Evolutionary conservation across 2,329 filamentous ascomycete species (phyloP).

Genomic region (Aureobasidium sp.): DNA sequence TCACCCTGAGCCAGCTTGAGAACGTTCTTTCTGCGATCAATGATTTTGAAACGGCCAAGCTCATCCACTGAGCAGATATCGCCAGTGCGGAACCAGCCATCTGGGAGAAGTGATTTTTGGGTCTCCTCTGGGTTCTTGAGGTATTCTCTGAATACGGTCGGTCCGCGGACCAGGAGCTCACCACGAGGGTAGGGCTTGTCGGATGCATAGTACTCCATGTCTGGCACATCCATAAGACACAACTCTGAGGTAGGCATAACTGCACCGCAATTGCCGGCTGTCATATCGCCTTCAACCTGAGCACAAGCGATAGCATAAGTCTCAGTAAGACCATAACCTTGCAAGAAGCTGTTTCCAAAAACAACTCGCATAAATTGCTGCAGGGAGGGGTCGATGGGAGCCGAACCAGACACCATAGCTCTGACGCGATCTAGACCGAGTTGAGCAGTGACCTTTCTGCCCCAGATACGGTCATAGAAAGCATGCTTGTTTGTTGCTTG

Average conservation of each 20-base stretch:
- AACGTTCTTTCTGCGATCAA: constrained; percentile 98
- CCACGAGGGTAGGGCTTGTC: constrained; percentile 88
- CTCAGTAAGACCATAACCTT: constrained; percentile 93
- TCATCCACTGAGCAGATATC: constrained; percentile 84
- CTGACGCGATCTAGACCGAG: constrained; percentile 69
- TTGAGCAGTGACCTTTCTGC: constrained; percentile 74
- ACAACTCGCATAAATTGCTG: constrained; percentile 84
- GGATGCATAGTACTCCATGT: constrained; percentile 84
- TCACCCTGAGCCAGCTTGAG: constrained; percentile 96
- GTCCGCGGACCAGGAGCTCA: constrained; percentile 77
- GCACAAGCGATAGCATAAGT: constrained; percentile 71
- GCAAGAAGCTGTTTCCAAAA: constrained; percentile 69
- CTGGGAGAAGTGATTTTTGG: constrained; percentile 67
- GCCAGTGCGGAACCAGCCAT: constrained; percentile 96
- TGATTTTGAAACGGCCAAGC: constrained; percentile 80
- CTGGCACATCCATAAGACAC: constrained; percentile 79
- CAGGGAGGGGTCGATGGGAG: constrained; percentile 80
- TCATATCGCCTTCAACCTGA: constrained; percentile 65
- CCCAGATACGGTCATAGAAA: constrained; percentile 82
- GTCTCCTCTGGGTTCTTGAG: constrained; percentile 89
- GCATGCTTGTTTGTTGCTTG: constrained; percentile 73
- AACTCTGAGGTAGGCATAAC: constrained; percentile 62
- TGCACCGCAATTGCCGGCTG: constrained; percentile 73
- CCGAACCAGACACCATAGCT: constrained; percentile 79
- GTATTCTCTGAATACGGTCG: constrained; percentile 77